Evolutionary conservation across 2,329 filamentous ascomycete species (phyloP).

Genomic region (Verticillium nonalfalfae): DNA sequence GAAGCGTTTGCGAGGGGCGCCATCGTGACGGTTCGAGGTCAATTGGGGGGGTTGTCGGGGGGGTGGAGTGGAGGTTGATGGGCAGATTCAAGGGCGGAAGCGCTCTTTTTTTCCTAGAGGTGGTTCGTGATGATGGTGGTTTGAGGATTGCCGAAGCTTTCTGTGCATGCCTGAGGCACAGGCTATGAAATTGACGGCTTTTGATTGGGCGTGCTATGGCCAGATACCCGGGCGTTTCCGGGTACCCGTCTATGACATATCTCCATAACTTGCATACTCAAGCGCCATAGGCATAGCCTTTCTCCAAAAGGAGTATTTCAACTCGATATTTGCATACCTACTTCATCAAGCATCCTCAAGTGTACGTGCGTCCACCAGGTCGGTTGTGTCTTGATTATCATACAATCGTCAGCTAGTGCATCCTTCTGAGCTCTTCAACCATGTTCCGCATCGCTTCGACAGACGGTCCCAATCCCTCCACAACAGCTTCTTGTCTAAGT

Average conservation of each 20-base stretch:
- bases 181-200: constrained; percentile 38
- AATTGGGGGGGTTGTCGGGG: constrained; percentile 9
- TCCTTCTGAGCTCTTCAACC: constrained; percentile 55
- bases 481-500: constrained; percentile 45
- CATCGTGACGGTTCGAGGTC: constrained; percentile 38
- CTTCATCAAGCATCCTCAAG: too few species aligned
- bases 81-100: constrained; percentile 11
- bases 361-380: neutral
- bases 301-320: too few species aligned
- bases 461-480: constrained; percentile 50
- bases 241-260: constrained; percentile 5
- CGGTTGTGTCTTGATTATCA: neutral
- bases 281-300: too few species aligned
- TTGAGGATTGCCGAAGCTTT: constrained; percentile 20
- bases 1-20: constrained; percentile 63
- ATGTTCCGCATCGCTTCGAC: constrained; percentile 57
- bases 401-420: constrained; percentile 31
- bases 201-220: constrained; percentile 32
- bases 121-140: constrained; percentile 11
- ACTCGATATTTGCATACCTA: too few species aligned
- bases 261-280: neutral
- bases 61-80: constrained; percentile 11
- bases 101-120: constrained; percentile 2
- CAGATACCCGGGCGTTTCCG: constrained; percentile 12
- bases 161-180: constrained; percentile 10